Base-by-base conservation (phyloP, 805 yeast species). In the Saturnispora halmiae region DNA sequence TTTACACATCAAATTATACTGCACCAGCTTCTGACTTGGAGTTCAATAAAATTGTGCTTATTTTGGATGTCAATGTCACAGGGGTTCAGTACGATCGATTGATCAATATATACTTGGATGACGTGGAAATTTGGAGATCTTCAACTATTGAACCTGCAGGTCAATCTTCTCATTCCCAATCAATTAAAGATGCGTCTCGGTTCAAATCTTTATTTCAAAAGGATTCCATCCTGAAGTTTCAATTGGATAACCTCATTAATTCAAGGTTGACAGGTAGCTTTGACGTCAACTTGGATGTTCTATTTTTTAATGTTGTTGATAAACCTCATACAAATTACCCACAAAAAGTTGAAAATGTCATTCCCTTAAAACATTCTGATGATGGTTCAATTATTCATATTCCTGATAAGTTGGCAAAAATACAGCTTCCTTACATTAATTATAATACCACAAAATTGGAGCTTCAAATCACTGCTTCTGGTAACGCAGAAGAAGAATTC, bases 101-200 rank as follows among this genome's bases (percentile, higher is more conserved):
- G 48, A 77, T 77, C 14, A 80, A 79, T 55, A 64, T 83, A 34
- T 79, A 70, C 50, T 58, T 82, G 25, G 67, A 69, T 43, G 83
- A 78, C 25, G 65, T 70, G 13, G 82, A 82, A 47, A 63, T 85
- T 30, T 85, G 95, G 94, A 72, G 95, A 59, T 77, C 85, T 1
- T 79, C 90, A 2, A 86, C 95, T 2, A 77, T 82, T 13, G 95
- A 85, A 59, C 95, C 95, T 1, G 71, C 72, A 42, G 59, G 79
- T 51, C 54, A 52, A 11, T 49, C 61, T 2, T 70, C 72, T 8
- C 72, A 65, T 47, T 73, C 82, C 20, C 51, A 58, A 4, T 61
- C 70, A 41, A 63, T 69, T 24, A 84, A 82, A 54, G 95, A 86
- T 54, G 70, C 83, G 1, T 68, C 87, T 2, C 55, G 62, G 13